Conservation (phyloP, 148 eudicot species). For the Polygonum maritimum region DNA sequence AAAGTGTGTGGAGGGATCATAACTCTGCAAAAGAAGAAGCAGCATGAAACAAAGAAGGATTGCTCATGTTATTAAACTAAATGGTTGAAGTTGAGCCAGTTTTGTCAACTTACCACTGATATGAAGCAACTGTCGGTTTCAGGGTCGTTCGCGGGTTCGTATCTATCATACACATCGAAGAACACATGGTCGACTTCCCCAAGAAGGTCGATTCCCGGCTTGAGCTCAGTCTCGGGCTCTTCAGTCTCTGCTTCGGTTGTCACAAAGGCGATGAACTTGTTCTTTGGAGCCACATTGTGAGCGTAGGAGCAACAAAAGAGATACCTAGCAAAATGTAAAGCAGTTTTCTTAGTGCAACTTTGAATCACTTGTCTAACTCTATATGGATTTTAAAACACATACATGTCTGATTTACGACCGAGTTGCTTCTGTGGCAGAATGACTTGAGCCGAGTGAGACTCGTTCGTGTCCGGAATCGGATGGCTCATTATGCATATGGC, state of each 20-base stretch:
- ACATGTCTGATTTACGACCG: conserved; percentile 95
- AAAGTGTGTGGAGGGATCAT: conserved; percentile 69
- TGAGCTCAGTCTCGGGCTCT: conserved; percentile 75
- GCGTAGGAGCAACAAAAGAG: conserved; percentile 92
- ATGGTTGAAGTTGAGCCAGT: neutral
- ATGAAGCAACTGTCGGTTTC: conserved; percentile 69
- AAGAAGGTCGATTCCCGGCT: conserved; percentile 84
- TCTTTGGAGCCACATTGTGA: conserved; percentile 92
- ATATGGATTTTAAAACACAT: conserved; percentile 12
- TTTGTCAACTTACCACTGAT: conserved; percentile 53
- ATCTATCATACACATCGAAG: conserved; percentile 84
- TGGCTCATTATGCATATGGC: conserved; percentile 96
- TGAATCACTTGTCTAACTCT: neutral
- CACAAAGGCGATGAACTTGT: conserved; percentile 87
- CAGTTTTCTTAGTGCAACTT: neutral
- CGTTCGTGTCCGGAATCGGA: conserved; percentile 78
- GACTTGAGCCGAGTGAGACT: conserved; percentile 89
- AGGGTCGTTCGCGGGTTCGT: conserved; percentile 46
- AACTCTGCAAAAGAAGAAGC: conserved; percentile 38
- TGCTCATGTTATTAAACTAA: neutral
- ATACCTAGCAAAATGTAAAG: conserved; percentile 38
- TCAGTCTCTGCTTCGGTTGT: conserved; percentile 91
- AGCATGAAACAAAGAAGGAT: neutral
- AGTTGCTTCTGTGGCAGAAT: conserved; percentile 93
- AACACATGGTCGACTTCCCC: conserved; percentile 86